Conservation (phyloP, 2,329 filamentous ascomycete species). For the Pseudopyrenochaeta lycopersici region DNA sequence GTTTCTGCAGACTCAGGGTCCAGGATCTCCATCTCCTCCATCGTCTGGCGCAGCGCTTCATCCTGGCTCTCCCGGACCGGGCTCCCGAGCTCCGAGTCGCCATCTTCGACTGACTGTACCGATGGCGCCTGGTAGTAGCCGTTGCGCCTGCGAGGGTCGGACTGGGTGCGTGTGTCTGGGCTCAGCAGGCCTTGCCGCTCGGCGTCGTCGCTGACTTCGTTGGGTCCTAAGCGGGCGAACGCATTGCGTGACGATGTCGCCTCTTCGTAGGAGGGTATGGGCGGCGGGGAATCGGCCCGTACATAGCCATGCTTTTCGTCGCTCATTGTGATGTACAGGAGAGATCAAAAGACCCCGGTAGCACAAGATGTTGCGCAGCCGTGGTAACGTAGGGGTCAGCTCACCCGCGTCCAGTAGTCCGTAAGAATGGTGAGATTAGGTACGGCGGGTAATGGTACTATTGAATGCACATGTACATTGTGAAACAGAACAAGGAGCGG, state of each 20-base stretch:
- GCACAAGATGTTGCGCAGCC: slow-evolving; percentile 4
- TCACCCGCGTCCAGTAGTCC: slow-evolving; percentile 17
- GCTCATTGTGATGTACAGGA: slow-evolving; percentile 36
- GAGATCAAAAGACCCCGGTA: slow-evolving; percentile 19
- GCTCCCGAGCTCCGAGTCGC: slow-evolving; percentile 57
- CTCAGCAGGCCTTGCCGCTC: slow-evolving; percentile 81
- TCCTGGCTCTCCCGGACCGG: slow-evolving; percentile 64
- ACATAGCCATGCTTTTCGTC: slow-evolving; percentile 53
- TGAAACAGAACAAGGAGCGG: slow-evolving; percentile 28
- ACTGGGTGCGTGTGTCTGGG: slow-evolving; percentile 51
- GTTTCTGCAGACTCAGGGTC: slow-evolving; percentile 47
- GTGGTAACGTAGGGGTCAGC: slow-evolving; percentile 6
- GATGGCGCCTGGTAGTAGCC: slow-evolving; percentile 77
- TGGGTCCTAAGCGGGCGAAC: slow-evolving; percentile 62
- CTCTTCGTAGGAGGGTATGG: slow-evolving; percentile 87
- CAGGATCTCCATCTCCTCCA: slow-evolving; percentile 72
- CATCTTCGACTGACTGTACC: slow-evolving; percentile 80
- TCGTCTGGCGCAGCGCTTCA: slow-evolving; percentile 73
- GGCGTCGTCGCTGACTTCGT: slow-evolving; percentile 72
- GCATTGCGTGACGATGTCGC: slow-evolving; percentile 67
- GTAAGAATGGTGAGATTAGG: slow-evolving; percentile 1
- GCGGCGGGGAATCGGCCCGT: slow-evolving; percentile 61
- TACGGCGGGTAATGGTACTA: slow-evolving; percentile 19
- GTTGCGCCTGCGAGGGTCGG: slow-evolving; percentile 45
- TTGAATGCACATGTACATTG: slow-evolving; percentile 38